Conservation (phyloP, 2,329 filamentous ascomycete species). For the Fusarium humuli region DNA sequence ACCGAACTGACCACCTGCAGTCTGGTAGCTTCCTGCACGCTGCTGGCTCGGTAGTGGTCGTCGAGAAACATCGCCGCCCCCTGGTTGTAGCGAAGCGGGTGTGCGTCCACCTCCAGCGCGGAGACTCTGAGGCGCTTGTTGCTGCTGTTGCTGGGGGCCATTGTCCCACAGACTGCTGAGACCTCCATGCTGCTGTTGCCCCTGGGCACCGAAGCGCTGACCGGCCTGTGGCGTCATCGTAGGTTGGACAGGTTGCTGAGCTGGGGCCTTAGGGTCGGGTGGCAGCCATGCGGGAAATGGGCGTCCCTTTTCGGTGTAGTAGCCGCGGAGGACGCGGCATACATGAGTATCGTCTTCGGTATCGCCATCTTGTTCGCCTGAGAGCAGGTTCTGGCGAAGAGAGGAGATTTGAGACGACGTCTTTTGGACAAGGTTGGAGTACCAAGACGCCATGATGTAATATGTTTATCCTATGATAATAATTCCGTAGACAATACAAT, state of each 20-base stretch:
- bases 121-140: constrained; percentile 58
- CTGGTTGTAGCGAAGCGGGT: constrained; percentile 46
- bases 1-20: constrained; percentile 37
- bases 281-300: constrained; percentile 89
- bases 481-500: background rate
- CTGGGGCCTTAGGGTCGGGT: constrained; percentile 77
- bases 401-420: constrained; percentile 74
- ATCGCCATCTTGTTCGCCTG: constrained; percentile 74
- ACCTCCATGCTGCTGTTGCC: constrained; percentile 50
- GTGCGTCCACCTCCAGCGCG: constrained; percentile 55
- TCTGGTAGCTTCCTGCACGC: constrained; percentile 77
- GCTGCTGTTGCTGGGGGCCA: constrained; percentile 47
- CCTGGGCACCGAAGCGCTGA: constrained; percentile 64
- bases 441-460: constrained; percentile 80
- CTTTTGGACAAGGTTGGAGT: constrained; percentile 77
- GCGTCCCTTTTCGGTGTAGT: constrained; percentile 90
- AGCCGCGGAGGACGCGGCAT: constrained; percentile 89
- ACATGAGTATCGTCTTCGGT: constrained; percentile 94
- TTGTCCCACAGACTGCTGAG: constrained; percentile 71
- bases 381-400: constrained; percentile 76
- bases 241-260: constrained; percentile 65
- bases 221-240: constrained; percentile 65
- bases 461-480: background rate
- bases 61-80: constrained; percentile 51
- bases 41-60: constrained; percentile 51